Percentiles rank a stretch among this genome's conserved stretches.
These are phyloP conservation scores for Panaeolus cyanescens DNA, from an alignment of 768 basidiomycete genomes.

Conservation along the genomic window DNA sequence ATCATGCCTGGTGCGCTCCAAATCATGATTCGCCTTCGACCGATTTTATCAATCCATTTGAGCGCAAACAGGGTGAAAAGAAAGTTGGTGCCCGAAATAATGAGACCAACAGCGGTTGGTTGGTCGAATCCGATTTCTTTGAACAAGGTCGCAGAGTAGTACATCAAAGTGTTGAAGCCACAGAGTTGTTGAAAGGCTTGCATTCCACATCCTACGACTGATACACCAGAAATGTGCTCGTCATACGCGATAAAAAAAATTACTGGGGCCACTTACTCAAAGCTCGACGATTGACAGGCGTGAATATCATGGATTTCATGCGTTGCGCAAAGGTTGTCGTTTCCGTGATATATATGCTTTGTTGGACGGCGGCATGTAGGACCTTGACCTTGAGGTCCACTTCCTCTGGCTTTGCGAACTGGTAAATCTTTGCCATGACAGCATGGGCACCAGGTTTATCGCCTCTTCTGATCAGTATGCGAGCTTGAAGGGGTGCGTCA, in stretches of 20 bases:
- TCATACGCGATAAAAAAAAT: neutral
- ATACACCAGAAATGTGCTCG: neutral
- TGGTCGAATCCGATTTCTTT: conserved; percentile 81
- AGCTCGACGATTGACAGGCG: conserved; percentile 67
- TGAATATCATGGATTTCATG: conserved; percentile 51
- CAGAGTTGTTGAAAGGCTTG: conserved; percentile 85
- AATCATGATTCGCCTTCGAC: conserved; percentile 70
- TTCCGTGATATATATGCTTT: conserved; percentile 62
- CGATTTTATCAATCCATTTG: conserved; percentile 72
- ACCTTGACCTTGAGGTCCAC: conserved; percentile 68
- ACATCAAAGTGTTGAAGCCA: conserved; percentile 83
- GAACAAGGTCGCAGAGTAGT: conserved; percentile 78
- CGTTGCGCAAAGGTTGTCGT: conserved; percentile 63
- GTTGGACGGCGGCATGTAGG: conserved; percentile 58
- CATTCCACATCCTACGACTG: conserved; percentile 77
- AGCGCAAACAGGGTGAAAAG: conserved; percentile 77
- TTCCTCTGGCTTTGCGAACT: conserved; percentile 61
- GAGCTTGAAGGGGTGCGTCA: conserved; percentile 25
- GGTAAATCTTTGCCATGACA: conserved; percentile 71
- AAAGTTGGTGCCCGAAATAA: conserved; percentile 79
- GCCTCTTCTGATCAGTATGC: conserved; percentile 66
- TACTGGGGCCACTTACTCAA: conserved; percentile 47
- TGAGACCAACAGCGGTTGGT: conserved; percentile 79
- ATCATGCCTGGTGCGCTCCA: conserved; percentile 76
- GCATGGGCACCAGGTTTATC: conserved; percentile 48